These are phyloP conservation scores for Cerioporus squamosus DNA, from an alignment of 1,284 basidiomycete species.

Conservation along the genomic window DNA sequence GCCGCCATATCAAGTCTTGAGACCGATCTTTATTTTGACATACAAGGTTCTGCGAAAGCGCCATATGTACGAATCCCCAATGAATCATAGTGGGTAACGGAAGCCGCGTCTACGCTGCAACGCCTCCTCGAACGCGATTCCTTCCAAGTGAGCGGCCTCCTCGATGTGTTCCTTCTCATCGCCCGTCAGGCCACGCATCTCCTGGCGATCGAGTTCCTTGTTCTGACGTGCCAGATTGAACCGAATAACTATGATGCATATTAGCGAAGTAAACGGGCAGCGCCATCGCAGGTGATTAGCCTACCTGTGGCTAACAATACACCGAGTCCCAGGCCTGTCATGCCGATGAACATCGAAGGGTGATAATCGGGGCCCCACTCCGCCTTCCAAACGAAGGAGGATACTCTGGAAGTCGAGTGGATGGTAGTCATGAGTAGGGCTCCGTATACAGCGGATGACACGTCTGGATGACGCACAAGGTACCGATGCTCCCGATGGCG, in stretches of 20 bases:
- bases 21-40: no score
- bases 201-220: conserved; percentile 39
- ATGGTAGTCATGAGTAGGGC: neutral
- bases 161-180: conserved; percentile 39
- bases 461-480: conserved; percentile 34
- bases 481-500: conserved; percentile 44
- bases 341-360: conserved; percentile 42
- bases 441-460: neutral
- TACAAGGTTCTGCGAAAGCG: no score
- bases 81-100: conserved; percentile 44
- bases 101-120: conserved; percentile 43
- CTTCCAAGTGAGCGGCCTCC: conserved; percentile 42
- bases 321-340: conserved; percentile 34
- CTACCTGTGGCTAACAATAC: conserved; percentile 35
- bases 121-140: conserved; percentile 41
- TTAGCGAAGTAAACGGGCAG: no score
- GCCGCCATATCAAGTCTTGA: no score
- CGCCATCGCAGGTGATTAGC: neutral
- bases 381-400: conserved; percentile 43
- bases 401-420: conserved; percentile 29
- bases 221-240: conserved; percentile 40
- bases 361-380: conserved; percentile 44
- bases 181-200: conserved; percentile 35
- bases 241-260: conserved; percentile 35
- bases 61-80: no score